A percentile compares a stretch with the other conserved stretches of the same genome.
Evolutionary conservation across 1,284 basidiomycete species (phyloP).

Genomic region (Melampsora americana): DNA sequence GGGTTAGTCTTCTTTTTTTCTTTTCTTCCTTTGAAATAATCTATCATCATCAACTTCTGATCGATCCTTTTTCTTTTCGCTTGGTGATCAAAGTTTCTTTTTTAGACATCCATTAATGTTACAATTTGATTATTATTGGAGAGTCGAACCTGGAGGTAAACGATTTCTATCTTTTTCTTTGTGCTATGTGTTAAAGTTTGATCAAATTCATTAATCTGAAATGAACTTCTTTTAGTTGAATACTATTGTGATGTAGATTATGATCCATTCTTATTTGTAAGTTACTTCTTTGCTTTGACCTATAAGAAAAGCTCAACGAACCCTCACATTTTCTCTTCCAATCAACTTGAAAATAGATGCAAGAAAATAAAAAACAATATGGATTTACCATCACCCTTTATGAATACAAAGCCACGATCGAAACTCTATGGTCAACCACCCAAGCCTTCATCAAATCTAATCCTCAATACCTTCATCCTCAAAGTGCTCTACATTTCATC

Average conservation of each 20-base stretch:
- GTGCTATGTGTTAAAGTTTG: slow-evolving; percentile 1
- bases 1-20: not conserved
- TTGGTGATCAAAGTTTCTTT: slow-evolving; percentile 39
- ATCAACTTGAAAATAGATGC: slow-evolving; percentile 45
- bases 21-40: no score
- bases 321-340: not conserved
- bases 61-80: not conserved
- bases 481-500: slow-evolving; percentile 11
- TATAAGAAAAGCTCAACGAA: not conserved
- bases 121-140: slow-evolving; percentile 46
- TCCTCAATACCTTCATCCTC: slow-evolving; percentile 4
- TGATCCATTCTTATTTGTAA: slow-evolving; percentile 51
- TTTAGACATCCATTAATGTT: slow-evolving; percentile 42
- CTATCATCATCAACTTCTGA: no score
- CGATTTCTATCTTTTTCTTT: no score
- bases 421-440: slow-evolving; percentile 42
- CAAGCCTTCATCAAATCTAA: not conserved
- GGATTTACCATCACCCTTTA: slow-evolving; percentile 52
- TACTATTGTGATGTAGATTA: slow-evolving; percentile 49
- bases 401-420: slow-evolving; percentile 50
- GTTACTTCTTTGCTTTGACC: not conserved
- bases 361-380: slow-evolving; percentile 53
- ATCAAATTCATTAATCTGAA: not conserved
- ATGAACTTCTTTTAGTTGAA: not conserved
- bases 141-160: slow-evolving; percentile 43